phyloP scores from a whole-genome alignment of 306 rosid species.

The Vigna hirtella region DNA sequence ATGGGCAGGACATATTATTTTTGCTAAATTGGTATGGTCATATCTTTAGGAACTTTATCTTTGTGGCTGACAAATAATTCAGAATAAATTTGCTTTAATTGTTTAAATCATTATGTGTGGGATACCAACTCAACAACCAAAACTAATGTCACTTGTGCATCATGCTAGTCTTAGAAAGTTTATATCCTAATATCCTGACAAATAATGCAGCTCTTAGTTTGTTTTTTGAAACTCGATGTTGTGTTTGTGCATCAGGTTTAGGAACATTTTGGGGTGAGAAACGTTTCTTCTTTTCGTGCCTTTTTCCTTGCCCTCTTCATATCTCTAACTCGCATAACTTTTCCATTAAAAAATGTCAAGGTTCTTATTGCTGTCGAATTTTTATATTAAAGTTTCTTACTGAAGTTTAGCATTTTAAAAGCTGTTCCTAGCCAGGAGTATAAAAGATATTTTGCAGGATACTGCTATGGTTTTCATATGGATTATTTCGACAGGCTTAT shows the following conservation, averaged over 20 bases:
- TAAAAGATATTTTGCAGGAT: slow-evolving; percentile 1
- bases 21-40: neutral
- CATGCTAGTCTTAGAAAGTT: slow-evolving; percentile 11
- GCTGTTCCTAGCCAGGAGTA: neutral
- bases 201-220: neutral
- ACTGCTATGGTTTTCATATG: slow-evolving; percentile 5
- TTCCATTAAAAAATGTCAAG: neutral
- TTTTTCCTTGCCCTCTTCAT: slow-evolving; percentile 12
- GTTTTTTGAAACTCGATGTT: neutral
- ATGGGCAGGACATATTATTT: neutral
- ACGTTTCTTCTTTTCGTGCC: neutral
- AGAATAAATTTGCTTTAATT: neutral
- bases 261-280: neutral
- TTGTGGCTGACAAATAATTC: neutral
- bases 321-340: neutral
- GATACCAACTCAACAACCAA: slow-evolving; percentile 17
- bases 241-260: slow-evolving; percentile 1
- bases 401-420: neutral
- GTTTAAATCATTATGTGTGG: neutral
- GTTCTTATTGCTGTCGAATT: neutral
- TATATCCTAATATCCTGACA: neutral
- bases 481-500: neutral
- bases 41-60: neutral
- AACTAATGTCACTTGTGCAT: neutral
- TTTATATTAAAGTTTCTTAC: neutral